These are phyloP conservation scores for Microcera coccophila DNA, from an alignment of 2,329 filamentous ascomycete genomes.

Conservation along the genomic window DNA sequence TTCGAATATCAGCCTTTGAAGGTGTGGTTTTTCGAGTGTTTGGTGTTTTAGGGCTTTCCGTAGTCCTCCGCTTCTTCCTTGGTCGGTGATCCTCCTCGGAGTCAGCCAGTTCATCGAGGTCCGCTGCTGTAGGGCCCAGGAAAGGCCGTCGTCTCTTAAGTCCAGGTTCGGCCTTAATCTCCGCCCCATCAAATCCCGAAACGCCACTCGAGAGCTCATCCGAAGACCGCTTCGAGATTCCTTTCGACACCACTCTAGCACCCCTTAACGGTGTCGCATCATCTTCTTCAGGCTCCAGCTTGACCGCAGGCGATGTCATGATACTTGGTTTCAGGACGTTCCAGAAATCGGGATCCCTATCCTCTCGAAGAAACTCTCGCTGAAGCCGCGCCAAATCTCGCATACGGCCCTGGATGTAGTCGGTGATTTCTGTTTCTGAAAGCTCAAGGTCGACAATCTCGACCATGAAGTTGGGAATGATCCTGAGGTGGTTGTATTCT, in stretches of 20 bases:
- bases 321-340: conserved; percentile 22
- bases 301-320: conserved; percentile 17
- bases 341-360: conserved; percentile 31
- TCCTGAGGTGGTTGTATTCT: conserved; percentile 31
- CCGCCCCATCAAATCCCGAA: background rate
- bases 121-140: background rate
- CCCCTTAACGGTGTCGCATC: conserved; percentile 8
- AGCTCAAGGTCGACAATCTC: conserved; percentile 33
- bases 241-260: conserved; percentile 3
- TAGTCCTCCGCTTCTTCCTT: background rate
- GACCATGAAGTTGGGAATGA: conserved; percentile 38
- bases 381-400: conserved; percentile 34
- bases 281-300: conserved; percentile 16
- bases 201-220: conserved; percentile 13
- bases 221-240: background rate
- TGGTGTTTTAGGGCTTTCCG: background rate
- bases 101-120: conserved; percentile 10
- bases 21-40: background rate
- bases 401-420: conserved; percentile 36
- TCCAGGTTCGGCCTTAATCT: conserved; percentile 11
- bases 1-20: background rate
- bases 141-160: conserved; percentile 11
- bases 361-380: conserved; percentile 32
- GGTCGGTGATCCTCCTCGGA: background rate
- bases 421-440: conserved; percentile 30